phyloP scores from a whole-genome alignment of 1,139 yeast species.

The Geotrichum histeridarum region DNA sequence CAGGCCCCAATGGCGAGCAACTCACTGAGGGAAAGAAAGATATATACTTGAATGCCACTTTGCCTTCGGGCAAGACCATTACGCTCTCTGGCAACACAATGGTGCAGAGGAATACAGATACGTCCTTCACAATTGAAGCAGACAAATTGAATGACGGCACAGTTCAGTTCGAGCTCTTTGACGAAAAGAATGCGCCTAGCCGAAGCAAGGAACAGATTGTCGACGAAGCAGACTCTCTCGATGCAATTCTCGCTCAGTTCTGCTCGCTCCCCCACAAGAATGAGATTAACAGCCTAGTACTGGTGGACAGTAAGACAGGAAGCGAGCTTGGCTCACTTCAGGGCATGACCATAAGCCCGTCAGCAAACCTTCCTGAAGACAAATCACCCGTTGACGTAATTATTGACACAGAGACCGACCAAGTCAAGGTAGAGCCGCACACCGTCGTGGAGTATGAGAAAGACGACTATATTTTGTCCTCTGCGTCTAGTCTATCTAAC shows the following conservation, averaged over 20 bases:
- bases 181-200: not conserved
- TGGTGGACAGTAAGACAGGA: conserved; percentile 16
- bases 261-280: conserved; percentile 10
- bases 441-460: not conserved
- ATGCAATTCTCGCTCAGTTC: conserved; percentile 16
- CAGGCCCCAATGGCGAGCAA: not conserved
- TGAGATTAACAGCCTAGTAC: conserved; percentile 5
- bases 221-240: conserved; percentile 14
- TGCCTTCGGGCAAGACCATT: conserved; percentile 14
- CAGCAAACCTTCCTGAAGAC: conserved; percentile 9
- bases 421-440: conserved; percentile 7
- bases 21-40: conserved; percentile 3
- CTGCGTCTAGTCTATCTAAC: conserved; percentile 16
- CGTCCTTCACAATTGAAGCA: conserved; percentile 1
- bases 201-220: not conserved
- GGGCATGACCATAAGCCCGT: conserved; percentile 6
- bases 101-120: not conserved
- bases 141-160: not conserved
- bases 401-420: not conserved
- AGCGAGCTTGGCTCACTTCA: conserved; percentile 12
- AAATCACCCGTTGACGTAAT: conserved; percentile 17
- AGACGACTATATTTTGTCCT: conserved; percentile 14
- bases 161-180: not conserved
- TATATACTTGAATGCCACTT: conserved; percentile 8
- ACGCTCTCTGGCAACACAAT: conserved; percentile 16